Conservation (phyloP, 2,329 filamentous ascomycete genomes). For the Akanthomyces dipterigenus region DNA sequence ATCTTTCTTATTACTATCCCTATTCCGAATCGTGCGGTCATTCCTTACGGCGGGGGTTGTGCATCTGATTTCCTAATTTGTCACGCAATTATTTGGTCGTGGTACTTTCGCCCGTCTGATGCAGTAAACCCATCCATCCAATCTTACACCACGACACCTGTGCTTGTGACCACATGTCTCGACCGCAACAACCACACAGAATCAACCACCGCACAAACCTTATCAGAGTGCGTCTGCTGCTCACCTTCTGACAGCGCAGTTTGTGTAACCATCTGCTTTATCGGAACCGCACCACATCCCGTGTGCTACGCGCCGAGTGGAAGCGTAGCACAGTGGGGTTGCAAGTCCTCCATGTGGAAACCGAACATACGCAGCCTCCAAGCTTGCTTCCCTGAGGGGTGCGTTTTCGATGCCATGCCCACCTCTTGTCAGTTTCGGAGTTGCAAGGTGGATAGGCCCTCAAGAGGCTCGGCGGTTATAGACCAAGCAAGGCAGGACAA, state of each 20-base stretch:
- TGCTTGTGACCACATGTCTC: slow-evolving; percentile 7
- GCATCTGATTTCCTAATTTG: background rate
- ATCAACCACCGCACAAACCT: background rate
- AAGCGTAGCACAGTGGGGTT: background rate
- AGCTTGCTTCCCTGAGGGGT: background rate
- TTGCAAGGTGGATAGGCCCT: background rate
- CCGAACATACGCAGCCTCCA: background rate
- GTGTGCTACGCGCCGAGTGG: slow-evolving; percentile 1
- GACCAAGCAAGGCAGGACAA: background rate
- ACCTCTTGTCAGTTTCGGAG: background rate
- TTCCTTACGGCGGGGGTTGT: background rate
- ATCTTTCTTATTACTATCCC: background rate
- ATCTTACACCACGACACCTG: background rate
- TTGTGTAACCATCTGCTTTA: background rate
- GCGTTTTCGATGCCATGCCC: background rate
- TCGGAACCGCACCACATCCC: background rate
- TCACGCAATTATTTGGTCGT: background rate
- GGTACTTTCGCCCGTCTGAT: background rate
- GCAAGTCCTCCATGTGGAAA: background rate
- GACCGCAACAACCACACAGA: background rate
- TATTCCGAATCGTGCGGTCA: background rate
- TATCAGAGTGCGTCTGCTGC: slow-evolving; percentile 1
- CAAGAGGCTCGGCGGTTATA: background rate
- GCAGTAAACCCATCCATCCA: background rate
- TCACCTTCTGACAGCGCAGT: background rate